These are phyloP conservation scores for Chalciporus sp. DNA, from an alignment of 1,284 basidiomycete species.

Conservation along the genomic window DNA sequence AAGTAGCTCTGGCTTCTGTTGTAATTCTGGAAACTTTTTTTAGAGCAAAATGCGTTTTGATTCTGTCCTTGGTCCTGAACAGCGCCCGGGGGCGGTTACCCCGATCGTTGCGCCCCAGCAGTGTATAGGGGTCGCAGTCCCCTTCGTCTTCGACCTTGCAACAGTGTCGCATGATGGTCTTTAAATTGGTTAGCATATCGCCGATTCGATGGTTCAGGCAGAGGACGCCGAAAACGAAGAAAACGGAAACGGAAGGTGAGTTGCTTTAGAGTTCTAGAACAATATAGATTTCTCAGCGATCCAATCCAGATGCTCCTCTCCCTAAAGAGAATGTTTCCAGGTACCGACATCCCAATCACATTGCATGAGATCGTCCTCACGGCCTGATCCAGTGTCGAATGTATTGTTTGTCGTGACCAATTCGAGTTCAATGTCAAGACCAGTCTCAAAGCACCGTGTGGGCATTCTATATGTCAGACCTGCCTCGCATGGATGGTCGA, in stretches of 20 bases:
- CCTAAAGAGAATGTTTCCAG: too few species aligned
- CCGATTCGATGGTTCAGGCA: neutral
- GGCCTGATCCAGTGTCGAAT: neutral
- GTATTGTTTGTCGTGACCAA: neutral
- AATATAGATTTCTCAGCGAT: too few species aligned
- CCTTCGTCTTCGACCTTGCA: neutral
- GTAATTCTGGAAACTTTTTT: conserved; percentile 14
- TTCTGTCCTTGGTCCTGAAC: neutral
- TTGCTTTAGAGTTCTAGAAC: neutral
- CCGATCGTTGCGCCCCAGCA: neutral
- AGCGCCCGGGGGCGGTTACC: neutral
- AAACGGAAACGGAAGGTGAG: neutral
- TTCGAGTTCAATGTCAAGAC: neutral
- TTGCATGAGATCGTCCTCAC: too few species aligned
- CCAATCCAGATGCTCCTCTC: too few species aligned
- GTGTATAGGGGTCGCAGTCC: neutral
- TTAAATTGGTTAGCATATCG: neutral
- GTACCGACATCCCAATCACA: too few species aligned
- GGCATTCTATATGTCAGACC: too few species aligned
- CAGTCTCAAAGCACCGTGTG: too few species aligned
- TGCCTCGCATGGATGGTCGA: too few species aligned
- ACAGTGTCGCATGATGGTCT: neutral
- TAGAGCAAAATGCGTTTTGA: neutral
- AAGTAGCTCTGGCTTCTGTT: conserved; percentile 17
- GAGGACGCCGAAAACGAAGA: neutral